A percentile compares a stretch with the other conserved stretches of the same genome.
Conservation (phyloP, 2,329 filamentous ascomycete species). For the Exophiala viscosa region DNA sequence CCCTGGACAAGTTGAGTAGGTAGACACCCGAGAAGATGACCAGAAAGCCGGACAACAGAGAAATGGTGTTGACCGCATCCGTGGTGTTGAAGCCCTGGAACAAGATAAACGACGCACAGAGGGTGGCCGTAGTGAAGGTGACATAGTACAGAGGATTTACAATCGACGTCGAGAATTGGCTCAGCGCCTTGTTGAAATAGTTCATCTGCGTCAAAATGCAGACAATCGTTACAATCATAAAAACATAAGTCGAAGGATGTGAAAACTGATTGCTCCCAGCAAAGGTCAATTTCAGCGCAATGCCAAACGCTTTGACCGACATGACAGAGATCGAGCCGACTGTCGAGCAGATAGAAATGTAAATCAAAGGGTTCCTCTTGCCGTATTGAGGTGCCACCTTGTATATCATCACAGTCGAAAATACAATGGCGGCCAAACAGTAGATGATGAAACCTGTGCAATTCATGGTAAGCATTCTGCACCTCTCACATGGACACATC, state of each 20-base stretch:
- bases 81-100: conserved; percentile 96
- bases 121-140: conserved; percentile 90
- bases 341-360: conserved; percentile 95
- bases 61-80: conserved; percentile 85
- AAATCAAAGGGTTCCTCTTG: conserved; percentile 93
- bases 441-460: conserved; percentile 80
- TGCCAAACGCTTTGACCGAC: conserved; percentile 98
- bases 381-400: conserved; percentile 83
- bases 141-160: conserved; percentile 97
- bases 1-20: conserved; percentile 88
- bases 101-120: conserved; percentile 91
- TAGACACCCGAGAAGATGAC: conserved; percentile 95
- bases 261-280: conserved; percentile 91
- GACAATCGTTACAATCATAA: conserved; percentile 85
- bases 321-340: conserved; percentile 97
- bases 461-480: conserved; percentile 12
- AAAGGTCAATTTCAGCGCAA: conserved; percentile 92
- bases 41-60: conserved; percentile 86
- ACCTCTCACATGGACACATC: neutral
- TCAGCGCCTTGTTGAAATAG: conserved; percentile 98
- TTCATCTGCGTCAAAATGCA: conserved; percentile 99
- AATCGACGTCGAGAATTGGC: conserved; percentile 94
- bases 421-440: conserved; percentile 71
- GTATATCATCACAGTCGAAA: conserved; percentile 95
- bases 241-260: conserved; percentile 94